Conservation (phyloP, 75 land plant genomes). For the Adiantum capillusveneris region DNA sequence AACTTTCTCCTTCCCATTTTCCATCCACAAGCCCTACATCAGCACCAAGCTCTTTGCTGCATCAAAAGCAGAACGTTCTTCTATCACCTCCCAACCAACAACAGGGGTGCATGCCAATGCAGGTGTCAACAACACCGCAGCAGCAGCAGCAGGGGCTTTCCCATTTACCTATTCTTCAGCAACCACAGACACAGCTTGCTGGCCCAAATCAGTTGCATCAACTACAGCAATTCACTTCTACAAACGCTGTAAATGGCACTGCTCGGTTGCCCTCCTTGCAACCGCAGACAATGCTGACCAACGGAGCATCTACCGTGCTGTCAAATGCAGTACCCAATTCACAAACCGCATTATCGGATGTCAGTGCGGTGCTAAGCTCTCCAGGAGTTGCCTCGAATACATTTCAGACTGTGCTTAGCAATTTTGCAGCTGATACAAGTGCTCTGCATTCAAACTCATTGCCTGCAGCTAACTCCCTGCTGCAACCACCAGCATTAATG, state of each 20-base stretch:
- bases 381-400: constrained; percentile 2
- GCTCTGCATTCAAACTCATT: constrained; percentile 8
- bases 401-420: constrained; percentile 14
- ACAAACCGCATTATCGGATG: constrained; percentile 4
- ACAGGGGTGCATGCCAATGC: neutral
- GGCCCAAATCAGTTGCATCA: neutral
- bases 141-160: constrained; percentile 8
- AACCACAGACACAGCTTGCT: constrained; percentile 8
- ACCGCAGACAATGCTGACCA: neutral
- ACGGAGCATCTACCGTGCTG: constrained; percentile 3
- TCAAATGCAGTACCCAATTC: constrained; percentile 7
- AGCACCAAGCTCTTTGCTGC: too few relatives aligned
- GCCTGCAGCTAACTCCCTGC: constrained; percentile 3
- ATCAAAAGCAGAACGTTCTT: too few relatives aligned
- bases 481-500: constrained; percentile 3
- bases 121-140: neutral
- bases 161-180: constrained; percentile 4
- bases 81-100: neutral
- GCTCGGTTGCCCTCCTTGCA: constrained; percentile 2
- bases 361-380: neutral
- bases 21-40: too few relatives aligned
- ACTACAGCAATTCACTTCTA: neutral
- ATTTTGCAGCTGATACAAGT: constrained; percentile 10
- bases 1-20: too few relatives aligned
- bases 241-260: constrained; percentile 1